Evolutionary conservation across 2,329 filamentous ascomycete species (phyloP), one percentile per base, ranked within the genome.

Genomic region (Penicillium sp.): DNA sequence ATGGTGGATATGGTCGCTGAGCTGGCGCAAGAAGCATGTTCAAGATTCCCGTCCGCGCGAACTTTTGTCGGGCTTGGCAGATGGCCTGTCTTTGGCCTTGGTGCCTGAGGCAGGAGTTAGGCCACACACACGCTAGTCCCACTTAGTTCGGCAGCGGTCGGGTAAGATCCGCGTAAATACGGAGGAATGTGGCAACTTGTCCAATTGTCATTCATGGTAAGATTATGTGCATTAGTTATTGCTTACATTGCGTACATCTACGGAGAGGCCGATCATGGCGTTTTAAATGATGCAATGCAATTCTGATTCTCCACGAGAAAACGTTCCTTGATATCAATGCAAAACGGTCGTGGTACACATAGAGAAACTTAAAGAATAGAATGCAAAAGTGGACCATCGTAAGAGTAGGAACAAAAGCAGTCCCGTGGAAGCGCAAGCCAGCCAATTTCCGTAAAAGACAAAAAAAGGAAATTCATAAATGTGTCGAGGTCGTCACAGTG

Each of bases 11-110:
- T 52, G 55, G 58, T 57, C 55, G 60, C 51, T 60, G 62, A 64
- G 31, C 59, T 27, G 51, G 63, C 40, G 49, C 47, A 56, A 50
- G 52, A 53, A 51, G 57, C 50, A 58, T 59, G 51, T 56, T 59
- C 39, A 52, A 51, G 62, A 64, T 60, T 70, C 40, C 31, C 59
- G 65, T 70, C 68, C 63, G 68, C 64, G 65, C 62, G 70, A 74
- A 74, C 71, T 74, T 75, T 69, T 74, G 69, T 67, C 66, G 64
- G 68, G 62, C 72, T 74, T 75, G 72, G 72, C 71, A 35, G n/a
- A 49, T 54, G 66, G 27, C 37, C 22, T 31, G 16, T 22, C n/a
- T 39, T 27, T 18, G 11, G 33, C 41, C 41, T 54, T n/a, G 18
- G 14, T 52, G 50, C 55, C 55, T 58, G 16, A 53, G 58, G 49